A percentile compares a stretch with the other conserved stretches of the same genome.
phyloP scores from a whole-genome alignment of 305 asterid species.

The Solanum hybrid region DNA sequence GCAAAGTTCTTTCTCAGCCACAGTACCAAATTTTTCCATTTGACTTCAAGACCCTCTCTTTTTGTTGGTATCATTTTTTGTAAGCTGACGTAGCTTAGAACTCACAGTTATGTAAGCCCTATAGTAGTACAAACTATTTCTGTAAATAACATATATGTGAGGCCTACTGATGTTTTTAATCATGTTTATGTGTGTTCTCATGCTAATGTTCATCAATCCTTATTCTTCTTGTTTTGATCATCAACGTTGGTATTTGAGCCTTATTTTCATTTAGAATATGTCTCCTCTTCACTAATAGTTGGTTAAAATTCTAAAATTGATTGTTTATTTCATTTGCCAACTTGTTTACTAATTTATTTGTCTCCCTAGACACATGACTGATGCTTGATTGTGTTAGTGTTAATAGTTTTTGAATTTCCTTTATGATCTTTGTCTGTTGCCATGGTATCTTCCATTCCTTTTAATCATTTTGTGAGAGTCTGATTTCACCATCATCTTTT shows the following conservation, averaged over 20 bases:
- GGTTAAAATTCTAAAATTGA: neutral
- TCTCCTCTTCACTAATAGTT: neutral
- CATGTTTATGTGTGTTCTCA: neutral
- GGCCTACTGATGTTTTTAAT: neutral
- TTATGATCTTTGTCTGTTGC: neutral
- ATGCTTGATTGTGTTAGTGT: neutral
- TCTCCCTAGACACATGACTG: neutral
- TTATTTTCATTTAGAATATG: neutral
- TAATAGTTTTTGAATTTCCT: neutral
- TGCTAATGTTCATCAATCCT: neutral
- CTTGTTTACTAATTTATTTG: neutral
- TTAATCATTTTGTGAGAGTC: neutral
- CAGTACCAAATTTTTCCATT: neutral
- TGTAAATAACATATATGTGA: neutral
- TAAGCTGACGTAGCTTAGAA: neutral
- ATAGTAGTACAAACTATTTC: neutral
- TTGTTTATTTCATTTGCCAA: neutral
- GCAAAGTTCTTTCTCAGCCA: neutral
- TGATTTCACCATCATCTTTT: neutral
- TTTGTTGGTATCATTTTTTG: neutral
- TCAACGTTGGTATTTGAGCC: neutral
- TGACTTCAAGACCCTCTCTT: neutral
- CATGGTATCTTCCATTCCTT: neutral
- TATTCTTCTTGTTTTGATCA: neutral
- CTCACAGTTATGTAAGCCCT: neutral